phyloP scores from a whole-genome alignment of 306 rosid species.

The Cicer bijugum region DNA sequence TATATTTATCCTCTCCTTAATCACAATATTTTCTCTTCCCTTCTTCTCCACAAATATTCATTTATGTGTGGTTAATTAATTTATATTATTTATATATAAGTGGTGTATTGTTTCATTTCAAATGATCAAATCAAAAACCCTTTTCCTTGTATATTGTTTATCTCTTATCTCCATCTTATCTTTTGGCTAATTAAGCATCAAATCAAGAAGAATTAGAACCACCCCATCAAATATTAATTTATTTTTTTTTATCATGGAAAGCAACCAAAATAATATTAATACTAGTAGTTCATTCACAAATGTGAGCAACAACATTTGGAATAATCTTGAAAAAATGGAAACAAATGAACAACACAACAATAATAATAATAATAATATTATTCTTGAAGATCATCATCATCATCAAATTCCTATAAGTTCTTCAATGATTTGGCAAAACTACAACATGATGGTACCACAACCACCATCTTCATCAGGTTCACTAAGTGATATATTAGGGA shows the following conservation, averaged over 20 bases:
- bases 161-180: constrained; percentile 4
- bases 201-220: constrained; percentile 10
- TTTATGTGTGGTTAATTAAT: neutral
- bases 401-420: constrained; percentile 50
- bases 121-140: constrained; percentile 6
- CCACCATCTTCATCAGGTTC: constrained; percentile 46
- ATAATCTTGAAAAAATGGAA: constrained; percentile 48
- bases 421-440: constrained; percentile 39
- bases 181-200: constrained; percentile 25
- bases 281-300: constrained; percentile 44
- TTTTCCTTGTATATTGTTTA: neutral
- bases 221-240: neutral
- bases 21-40: neutral
- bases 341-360: constrained; percentile 37
- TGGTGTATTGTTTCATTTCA: constrained; percentile 34
- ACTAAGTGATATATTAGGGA: constrained; percentile 44
- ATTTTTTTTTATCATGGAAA: constrained; percentile 51
- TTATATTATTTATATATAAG: constrained; percentile 34
- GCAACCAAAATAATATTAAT: constrained; percentile 38
- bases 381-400: constrained; percentile 41
- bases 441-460: constrained; percentile 1
- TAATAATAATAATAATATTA: neutral
- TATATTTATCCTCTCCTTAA: neutral
- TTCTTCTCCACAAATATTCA: constrained; percentile 12
- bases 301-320: constrained; percentile 49